phyloP scores from a whole-genome alignment of 2,329 filamentous ascomycete species.

The Hypomyces rosellus region DNA sequence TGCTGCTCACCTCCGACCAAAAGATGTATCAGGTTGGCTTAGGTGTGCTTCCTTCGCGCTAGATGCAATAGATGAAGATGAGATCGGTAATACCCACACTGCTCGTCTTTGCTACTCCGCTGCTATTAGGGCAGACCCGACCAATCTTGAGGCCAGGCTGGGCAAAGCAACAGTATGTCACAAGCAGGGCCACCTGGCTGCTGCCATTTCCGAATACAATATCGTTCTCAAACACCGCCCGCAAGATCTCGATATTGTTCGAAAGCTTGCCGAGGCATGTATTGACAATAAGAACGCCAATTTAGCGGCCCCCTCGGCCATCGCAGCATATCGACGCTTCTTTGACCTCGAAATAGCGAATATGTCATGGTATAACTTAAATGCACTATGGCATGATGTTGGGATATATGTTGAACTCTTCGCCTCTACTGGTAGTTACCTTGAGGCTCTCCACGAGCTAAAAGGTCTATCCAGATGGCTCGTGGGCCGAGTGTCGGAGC shows the following conservation, averaged over 20 bases:
- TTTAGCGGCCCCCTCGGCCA: constrained; percentile 32
- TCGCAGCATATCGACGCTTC: constrained; percentile 42
- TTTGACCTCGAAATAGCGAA: constrained; percentile 36
- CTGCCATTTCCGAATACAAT: constrained; percentile 52
- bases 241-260: constrained; percentile 48
- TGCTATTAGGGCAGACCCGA: constrained; percentile 52
- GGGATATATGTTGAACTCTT: constrained; percentile 82
- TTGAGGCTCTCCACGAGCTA: constrained; percentile 61
- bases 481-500: constrained; percentile 65
- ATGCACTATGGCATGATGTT: constrained; percentile 69
- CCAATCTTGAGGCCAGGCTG: constrained; percentile 50
- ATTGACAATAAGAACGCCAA: constrained; percentile 45
- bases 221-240: constrained; percentile 46
- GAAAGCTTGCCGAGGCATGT: constrained; percentile 51
- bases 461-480: constrained; percentile 76
- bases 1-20: constrained; percentile 57
- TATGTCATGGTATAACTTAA: constrained; percentile 26
- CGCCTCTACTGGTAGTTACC: constrained; percentile 55
- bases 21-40: constrained; percentile 54
- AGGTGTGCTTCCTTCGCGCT: constrained; percentile 52
- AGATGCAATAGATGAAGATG: constrained; percentile 41
- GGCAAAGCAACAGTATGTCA: constrained; percentile 54
- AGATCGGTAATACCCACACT: constrained; percentile 43
- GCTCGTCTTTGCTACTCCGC: constrained; percentile 54
- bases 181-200: constrained; percentile 46